Evolutionary conservation across 345 rosid genomes (phyloP).

Genomic region (Linum trigynum): DNA sequence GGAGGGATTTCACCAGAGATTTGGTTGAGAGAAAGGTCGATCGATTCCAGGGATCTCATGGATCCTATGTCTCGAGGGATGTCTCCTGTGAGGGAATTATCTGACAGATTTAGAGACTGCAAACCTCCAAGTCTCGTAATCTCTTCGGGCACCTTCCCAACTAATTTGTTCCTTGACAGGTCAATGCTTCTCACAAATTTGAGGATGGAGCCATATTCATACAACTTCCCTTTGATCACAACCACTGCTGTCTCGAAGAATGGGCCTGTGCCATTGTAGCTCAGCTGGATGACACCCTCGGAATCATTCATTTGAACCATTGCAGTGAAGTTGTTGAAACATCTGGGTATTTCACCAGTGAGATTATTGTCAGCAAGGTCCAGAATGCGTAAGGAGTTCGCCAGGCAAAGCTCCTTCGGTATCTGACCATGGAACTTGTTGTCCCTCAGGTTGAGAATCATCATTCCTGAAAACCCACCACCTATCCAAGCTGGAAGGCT

Average conservation of each 20-base stretch:
- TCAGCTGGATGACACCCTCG: not conserved
- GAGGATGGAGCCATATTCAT: slow-evolving; percentile 17
- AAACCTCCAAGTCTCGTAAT: slow-evolving; percentile 17
- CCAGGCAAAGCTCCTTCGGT: not conserved
- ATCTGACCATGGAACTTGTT: not conserved
- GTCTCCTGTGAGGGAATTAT: slow-evolving; percentile 9
- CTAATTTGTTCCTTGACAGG: slow-evolving; percentile 14
- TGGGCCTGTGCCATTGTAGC: not conserved
- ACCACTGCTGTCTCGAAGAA: slow-evolving; percentile 10
- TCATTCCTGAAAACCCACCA: slow-evolving; percentile 5
- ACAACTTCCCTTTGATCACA: slow-evolving; percentile 18
- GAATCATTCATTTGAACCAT: not conserved
- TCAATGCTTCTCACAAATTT: slow-evolving; percentile 15
- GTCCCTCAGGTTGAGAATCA: not conserved
- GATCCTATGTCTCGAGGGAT: slow-evolving; percentile 15
- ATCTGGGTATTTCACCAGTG: not conserved
- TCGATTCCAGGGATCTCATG: slow-evolving; percentile 14
- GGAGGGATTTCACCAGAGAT: slow-evolving; percentile 15
- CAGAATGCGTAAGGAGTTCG: not conserved
- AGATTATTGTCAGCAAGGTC: slow-evolving; percentile 6
- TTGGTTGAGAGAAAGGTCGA: slow-evolving; percentile 17
- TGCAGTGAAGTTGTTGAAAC: slow-evolving; percentile 4
- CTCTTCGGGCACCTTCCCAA: slow-evolving; percentile 10
- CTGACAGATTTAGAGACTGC: slow-evolving; percentile 16
- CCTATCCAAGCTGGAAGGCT: slow-evolving; percentile 1